phyloP scores from a whole-genome alignment of 805 yeast genomes.

The Teunomyces kruisii region DNA sequence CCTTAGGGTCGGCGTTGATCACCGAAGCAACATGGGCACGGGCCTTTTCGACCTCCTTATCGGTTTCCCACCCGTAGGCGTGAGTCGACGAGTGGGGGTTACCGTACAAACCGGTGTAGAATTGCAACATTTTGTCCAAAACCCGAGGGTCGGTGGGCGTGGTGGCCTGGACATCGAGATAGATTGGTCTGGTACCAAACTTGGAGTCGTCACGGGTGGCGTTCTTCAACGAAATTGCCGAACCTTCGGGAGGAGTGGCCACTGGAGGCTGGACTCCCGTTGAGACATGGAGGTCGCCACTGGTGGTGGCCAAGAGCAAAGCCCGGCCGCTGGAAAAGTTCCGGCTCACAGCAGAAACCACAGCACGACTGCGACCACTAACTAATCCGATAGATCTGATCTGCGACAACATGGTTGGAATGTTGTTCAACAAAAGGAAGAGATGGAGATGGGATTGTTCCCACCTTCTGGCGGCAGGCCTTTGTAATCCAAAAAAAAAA shows the following conservation, averaged over 20 bases:
- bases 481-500: background rate
- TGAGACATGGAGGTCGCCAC: conserved; percentile 18
- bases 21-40: conserved; percentile 78
- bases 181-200: conserved; percentile 83
- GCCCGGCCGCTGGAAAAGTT: background rate
- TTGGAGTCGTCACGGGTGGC: conserved; percentile 46
- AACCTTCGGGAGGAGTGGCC: conserved; percentile 45
- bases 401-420: background rate
- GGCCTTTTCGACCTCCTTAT: conserved; percentile 84
- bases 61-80: conserved; percentile 98
- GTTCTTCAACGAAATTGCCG: conserved; percentile 42
- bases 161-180: conserved; percentile 96
- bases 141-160: conserved; percentile 98
- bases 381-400: background rate
- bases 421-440: background rate
- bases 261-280: conserved; percentile 8
- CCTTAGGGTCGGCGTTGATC: conserved; percentile 93
- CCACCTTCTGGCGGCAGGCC: background rate
- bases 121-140: conserved; percentile 79
- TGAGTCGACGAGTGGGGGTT: conserved; percentile 98
- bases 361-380: background rate
- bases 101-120: conserved; percentile 91
- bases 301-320: conserved; percentile 13
- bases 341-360: background rate
- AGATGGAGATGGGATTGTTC: background rate